Evolutionary conservation across 768 basidiomycete genomes (phyloP), one percentile per base, ranked within the genome.

Genomic region (Tulasnella sp.): DNA sequence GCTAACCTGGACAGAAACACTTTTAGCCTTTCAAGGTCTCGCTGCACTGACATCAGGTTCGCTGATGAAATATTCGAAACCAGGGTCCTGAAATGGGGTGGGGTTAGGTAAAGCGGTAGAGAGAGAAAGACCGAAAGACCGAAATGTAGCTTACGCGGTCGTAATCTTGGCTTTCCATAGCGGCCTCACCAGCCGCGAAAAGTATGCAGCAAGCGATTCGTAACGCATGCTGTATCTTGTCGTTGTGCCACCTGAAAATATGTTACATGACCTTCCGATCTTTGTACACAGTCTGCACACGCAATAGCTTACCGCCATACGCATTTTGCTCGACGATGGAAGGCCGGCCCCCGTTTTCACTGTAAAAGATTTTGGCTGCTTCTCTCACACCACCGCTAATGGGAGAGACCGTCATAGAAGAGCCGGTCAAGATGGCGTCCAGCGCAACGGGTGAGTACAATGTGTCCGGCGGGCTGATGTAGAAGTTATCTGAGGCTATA

Each of bases 121-220:
- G 1, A 22, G 24, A 7, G 22, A 15, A 11, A 4, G 17, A 7
- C 9, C 22, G 25, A 43, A 11, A 2, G n/a, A 51, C 44, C 15
- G 12, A 49, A 10, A 53, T 45, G 62, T 38, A 10, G 69, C 78
- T 53, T 70, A 86, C 88, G 80, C 74, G 21, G 75, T 77, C 2
- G 85, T 88, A 53, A 99, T 72, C 65, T 84, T 89, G 52, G 78
- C 74, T 65, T 83, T 86, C 94, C 96, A 97, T 61, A 96, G 75
- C 1, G 91, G 87, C 30, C 91, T 75, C 21, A 96, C 73, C 24
- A 96, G 75, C 45, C 96, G 79, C 5, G 90, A 80, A 68, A 98
- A 82, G 69, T 92, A 92, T 27, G 94, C 70, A 0, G 85, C 85
- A 49, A 98, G 76, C 1, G 90, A 93, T 72, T 96, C 90, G 60